Evolutionary conservation across 495 filamentous ascomycete species (phyloP).

Genomic region (Tricharina praecox): DNA sequence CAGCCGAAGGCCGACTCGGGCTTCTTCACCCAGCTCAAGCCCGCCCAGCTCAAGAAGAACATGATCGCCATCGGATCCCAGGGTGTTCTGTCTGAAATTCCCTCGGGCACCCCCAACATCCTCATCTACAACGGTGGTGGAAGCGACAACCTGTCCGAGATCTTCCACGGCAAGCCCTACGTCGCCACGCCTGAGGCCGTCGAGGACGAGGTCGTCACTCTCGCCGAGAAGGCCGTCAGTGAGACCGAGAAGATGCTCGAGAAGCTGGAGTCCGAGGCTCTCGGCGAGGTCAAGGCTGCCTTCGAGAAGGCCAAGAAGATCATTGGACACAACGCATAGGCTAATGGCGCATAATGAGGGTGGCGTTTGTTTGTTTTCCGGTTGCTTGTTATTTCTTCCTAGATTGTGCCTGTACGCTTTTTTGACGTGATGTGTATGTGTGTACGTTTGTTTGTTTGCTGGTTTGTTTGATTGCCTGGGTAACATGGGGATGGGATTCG

Average conservation of each 20-base stretch:
- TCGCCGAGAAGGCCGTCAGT: constrained; percentile 40
- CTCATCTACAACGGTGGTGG: constrained; percentile 99
- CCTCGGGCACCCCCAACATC: constrained; percentile 64
- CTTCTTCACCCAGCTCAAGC: constrained; percentile 80
- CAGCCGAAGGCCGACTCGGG: constrained; percentile 77
- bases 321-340: constrained; percentile 10
- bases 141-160: constrained; percentile 71
- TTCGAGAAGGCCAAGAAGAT: constrained; percentile 23
- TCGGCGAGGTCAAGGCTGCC: constrained; percentile 24
- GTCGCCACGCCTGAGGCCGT: constrained; percentile 20
- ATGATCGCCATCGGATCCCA: constrained; percentile 69
- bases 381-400: too few relatives aligned
- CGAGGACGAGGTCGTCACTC: constrained; percentile 39
- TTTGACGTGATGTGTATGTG: not conserved
- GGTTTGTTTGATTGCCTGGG: not conserved
- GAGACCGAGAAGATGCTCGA: constrained; percentile 54
- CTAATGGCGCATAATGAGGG: not conserved
- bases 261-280: constrained; percentile 36
- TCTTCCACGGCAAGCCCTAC: constrained; percentile 55
- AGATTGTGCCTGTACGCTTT: not conserved
- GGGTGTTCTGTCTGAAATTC: constrained; percentile 68
- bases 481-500: not conserved
- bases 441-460: not conserved
- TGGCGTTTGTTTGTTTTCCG: not conserved
- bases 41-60: constrained; percentile 81